Base-by-base conservation (phyloP, 768 basidiomycete species). In the Lactifluus echinatus region DNA sequence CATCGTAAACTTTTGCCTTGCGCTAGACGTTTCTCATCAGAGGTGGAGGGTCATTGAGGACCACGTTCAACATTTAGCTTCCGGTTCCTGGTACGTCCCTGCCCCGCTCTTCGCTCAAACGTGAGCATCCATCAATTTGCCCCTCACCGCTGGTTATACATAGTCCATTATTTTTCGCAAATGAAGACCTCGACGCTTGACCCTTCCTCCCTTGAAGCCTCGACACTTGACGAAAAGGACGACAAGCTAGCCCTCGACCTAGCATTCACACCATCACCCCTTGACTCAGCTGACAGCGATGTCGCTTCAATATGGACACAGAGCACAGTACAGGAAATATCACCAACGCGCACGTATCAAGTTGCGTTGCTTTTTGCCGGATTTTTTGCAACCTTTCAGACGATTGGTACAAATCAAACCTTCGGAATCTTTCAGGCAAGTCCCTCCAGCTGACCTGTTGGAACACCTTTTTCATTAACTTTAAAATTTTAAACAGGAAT, bases 381-480 rank as follows among this genome's bases (percentile, higher is more conserved):
- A 1, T 77, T 76, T 46, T 62, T 74, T 50, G 76, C 76, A 72
- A 75, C 69, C 17, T 75, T 75, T 55, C 75, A 76, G 52, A 70
- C 75, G 34, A 76, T 76, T 49, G 76, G 76, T 0, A 72, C 73
- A 33, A 76, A 74, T 56, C 70, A 69, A 23, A 68, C 71, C 8
- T 76, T 72, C 50, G 75, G 75, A 47, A 70, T 77, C 37, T 76
- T 76, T 60, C 74, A 77, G 69, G 75, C 15, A 43, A 34, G 66
- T 53, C 4, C 37, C n/a, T n/a, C 12, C 6, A 36, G 31, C 3
- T 33, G 28, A 28, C 44, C 23, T 15, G 12, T 26, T 29, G 43
- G 19, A 2, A 28, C 43, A 19, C 12, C 10, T 19, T n/a, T 26
- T n/a, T 24, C n/a, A 8, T 19, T 15, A 37, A 7, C 4, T 7